These are phyloP conservation scores for Casuarina glauca DNA, from an alignment of 306 rosid species.

Conservation along the genomic window DNA sequence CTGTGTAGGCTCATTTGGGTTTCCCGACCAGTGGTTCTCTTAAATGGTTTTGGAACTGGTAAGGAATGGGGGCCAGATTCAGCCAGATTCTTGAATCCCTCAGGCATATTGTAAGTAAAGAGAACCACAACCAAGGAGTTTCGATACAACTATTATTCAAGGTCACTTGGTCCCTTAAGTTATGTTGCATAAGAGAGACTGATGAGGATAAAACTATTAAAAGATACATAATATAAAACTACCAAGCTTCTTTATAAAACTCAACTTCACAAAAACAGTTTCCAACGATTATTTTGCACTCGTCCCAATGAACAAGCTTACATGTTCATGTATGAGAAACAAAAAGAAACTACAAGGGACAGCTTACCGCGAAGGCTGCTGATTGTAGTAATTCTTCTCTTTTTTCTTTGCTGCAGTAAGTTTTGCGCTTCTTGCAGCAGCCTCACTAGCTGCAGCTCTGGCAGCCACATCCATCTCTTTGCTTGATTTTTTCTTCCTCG, in stretches of 20 bases:
- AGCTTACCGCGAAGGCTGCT: conserved; percentile 74
- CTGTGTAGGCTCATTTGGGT: too few relatives aligned
- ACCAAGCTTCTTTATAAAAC: conserved; percentile 19
- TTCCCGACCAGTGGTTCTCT: too few relatives aligned
- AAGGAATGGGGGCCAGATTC: too few relatives aligned
- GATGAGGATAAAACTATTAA: too few relatives aligned
- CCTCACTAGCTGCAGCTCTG: conserved; percentile 69
- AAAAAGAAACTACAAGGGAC: conserved; percentile 27
- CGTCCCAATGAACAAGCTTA: conserved; percentile 42
- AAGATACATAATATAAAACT: conserved; percentile 13
- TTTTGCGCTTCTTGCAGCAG: conserved; percentile 72
- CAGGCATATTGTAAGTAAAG: too few relatives aligned
- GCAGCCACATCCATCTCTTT: conserved; percentile 80
- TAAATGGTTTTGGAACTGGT: too few relatives aligned
- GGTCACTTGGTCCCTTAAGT: too few relatives aligned
- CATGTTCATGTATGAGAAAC: conserved; percentile 46
- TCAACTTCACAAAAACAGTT: conserved; percentile 32
- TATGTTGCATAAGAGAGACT: too few relatives aligned
- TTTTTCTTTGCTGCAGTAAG: conserved; percentile 75
- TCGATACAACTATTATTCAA: too few relatives aligned
- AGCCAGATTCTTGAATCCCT: too few relatives aligned
- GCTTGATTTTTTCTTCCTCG: conserved; percentile 75
- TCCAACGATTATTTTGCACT: conserved; percentile 49
- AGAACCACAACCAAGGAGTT: too few relatives aligned
- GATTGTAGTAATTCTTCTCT: conserved; percentile 75